Base-by-base conservation (phyloP, 2,329 filamentous ascomycete species). In the Monosporascus ibericus region DNA sequence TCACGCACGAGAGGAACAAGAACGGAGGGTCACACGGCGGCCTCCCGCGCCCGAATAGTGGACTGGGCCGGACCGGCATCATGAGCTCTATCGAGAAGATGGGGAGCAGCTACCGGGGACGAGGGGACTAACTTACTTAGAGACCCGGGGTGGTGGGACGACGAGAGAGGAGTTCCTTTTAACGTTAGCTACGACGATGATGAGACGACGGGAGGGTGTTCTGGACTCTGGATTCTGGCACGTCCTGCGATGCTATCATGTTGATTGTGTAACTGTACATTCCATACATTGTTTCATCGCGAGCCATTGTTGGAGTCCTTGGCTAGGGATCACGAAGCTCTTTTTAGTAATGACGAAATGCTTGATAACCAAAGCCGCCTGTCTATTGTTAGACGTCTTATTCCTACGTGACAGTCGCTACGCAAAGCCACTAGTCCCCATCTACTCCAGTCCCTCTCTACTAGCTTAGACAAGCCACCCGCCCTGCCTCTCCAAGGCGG, bases 51-150 rank as follows among this genome's bases (percentile, higher is more conserved):
- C 79, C 78, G 15, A 75, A 75, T 55, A 78, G 74, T 57, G 75
- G 74, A 37, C 59, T 72, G 55, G 72, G 72, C 57, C 70, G 88
- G 62, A 89, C 86, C 64, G 84, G 87, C 52, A 87, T 94, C 64
- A 86, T 95, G 85, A 87, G 80, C 61, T 90, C 87, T 18, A 94
- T 95, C 67, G 90, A 95, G 75, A 84, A 86, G 71, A 95, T 95
- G 90, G 90, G 90, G 9, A 85, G 77, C 61, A 30, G 27, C 27
- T 76, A 82, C 59, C 68, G 78, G 15, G 72, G 75, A 8, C 71
- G 76, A 42, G 72, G 57, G 27, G 63, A 68, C 48, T 60, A 53
- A 47, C 11, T 11, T 8, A 39, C 38, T 39, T 39, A 20, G 38
- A 20, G 6, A 39, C 17, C 7, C 38, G 18, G 38, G 38, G 38